phyloP scores from a whole-genome alignment of 176 grass and related monocot genomes.

The Thinopyrum elongatum region DNA sequence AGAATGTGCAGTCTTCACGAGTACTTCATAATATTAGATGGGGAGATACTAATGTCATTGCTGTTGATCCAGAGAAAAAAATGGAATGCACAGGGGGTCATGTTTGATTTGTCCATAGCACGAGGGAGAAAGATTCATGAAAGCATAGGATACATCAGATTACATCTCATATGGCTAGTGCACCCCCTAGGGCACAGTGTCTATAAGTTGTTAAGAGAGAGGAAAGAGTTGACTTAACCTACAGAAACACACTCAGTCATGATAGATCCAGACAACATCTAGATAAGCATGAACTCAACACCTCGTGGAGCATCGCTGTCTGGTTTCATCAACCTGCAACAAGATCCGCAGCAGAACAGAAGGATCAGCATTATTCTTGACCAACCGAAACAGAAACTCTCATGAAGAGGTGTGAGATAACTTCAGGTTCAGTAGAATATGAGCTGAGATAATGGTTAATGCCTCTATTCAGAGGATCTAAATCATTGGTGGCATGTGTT shows the following conservation, averaged over 20 bases:
- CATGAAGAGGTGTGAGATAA: background rate
- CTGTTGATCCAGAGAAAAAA: background rate
- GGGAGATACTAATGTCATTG: background rate
- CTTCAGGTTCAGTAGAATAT: background rate
- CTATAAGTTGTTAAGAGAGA: background rate
- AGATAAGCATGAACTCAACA: slow-evolving; percentile 28
- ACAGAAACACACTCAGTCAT: background rate
- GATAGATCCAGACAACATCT: background rate
- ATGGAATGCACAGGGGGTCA: too few relatives aligned
- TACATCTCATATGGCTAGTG: too few relatives aligned
- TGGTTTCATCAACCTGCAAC: slow-evolving; percentile 20
- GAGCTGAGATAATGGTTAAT: background rate
- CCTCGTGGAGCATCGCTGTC: background rate
- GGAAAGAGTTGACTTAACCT: background rate
- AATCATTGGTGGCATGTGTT: background rate
- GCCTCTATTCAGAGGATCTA: background rate
- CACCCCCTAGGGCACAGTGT: too few relatives aligned
- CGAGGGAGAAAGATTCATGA: too few relatives aligned
- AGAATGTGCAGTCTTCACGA: background rate
- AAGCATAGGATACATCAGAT: too few relatives aligned
- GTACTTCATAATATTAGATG: background rate
- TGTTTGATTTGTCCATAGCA: too few relatives aligned
- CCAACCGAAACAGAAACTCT: background rate
- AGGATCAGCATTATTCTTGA: slow-evolving; percentile 3
- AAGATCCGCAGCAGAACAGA: slow-evolving; percentile 12